Percentiles rank a stretch among this genome's conserved stretches.
Conservation (phyloP, 1,139 yeast genomes). For the Scheffersomyces illinoinensis region DNA sequence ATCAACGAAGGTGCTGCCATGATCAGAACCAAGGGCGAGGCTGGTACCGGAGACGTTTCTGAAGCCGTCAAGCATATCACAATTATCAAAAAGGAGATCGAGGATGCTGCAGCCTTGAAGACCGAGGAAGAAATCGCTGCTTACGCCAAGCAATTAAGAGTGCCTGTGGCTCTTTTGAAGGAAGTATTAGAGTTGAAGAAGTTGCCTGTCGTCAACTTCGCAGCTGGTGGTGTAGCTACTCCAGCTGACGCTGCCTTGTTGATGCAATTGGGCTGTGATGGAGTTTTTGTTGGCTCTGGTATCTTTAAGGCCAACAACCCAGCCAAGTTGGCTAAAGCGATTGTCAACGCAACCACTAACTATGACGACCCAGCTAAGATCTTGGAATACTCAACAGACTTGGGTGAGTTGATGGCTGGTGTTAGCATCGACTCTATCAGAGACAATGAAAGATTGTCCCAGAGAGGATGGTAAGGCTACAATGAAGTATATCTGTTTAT, state of each 20-base stretch:
- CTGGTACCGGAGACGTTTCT: constrained; percentile 86
- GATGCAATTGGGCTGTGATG: constrained; percentile 92
- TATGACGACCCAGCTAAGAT: constrained; percentile 64
- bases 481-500: background rate
- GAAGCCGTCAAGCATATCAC: constrained; percentile 83
- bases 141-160: constrained; percentile 61
- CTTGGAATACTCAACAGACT: constrained; percentile 70
- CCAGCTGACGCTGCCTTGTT: constrained; percentile 89
- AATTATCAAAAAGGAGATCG: constrained; percentile 58
- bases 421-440: constrained; percentile 54
- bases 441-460: constrained; percentile 49
- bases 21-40: constrained; percentile 88
- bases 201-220: constrained; percentile 83
- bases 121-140: constrained; percentile 45
- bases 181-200: constrained; percentile 52
- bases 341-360: constrained; percentile 80
- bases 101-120: constrained; percentile 40
- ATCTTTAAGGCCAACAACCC: constrained; percentile 79
- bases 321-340: constrained; percentile 72
- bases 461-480: constrained; percentile 50
- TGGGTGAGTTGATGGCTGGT: constrained; percentile 79
- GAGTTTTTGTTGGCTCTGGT: constrained; percentile 90
- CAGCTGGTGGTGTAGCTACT: constrained; percentile 90
- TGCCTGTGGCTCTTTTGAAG: constrained; percentile 55
- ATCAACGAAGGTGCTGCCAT: constrained; percentile 85